These are phyloP conservation scores for Phytophthora fragariaefolia DNA, from an alignment of 352 stramenopile species.

Conservation along the genomic window DNA sequence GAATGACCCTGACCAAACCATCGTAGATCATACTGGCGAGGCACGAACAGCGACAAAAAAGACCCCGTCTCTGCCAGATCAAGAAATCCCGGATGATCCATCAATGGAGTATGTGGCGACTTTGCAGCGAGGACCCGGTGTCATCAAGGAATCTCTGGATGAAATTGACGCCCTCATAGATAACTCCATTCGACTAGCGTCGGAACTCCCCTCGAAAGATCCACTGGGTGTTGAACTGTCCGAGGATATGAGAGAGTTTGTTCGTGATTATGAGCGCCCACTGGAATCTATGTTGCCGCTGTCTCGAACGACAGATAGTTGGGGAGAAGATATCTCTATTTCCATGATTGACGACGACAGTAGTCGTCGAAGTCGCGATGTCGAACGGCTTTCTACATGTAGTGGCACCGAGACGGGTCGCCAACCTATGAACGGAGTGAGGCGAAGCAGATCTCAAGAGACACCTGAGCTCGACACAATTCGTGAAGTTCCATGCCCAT, in stretches of 20 bases:
- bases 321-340: constrained; percentile 53
- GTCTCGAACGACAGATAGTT: constrained; percentile 67
- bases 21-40: constrained; percentile 35
- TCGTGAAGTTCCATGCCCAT: constrained; percentile 34
- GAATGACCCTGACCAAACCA: constrained; percentile 5
- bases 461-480: constrained; percentile 47
- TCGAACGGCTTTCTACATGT: constrained; percentile 25
- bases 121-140: constrained; percentile 45
- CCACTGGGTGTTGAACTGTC: constrained; percentile 25
- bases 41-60: constrained; percentile 28
- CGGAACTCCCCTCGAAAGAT: constrained; percentile 13
- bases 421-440: constrained; percentile 17
- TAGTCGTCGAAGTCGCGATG: constrained; percentile 34
- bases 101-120: constrained; percentile 40
- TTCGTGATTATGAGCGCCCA: constrained; percentile 55
- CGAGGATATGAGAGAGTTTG: constrained; percentile 48
- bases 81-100: constrained; percentile 30
- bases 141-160: constrained; percentile 54
- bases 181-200: constrained; percentile 29
- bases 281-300: constrained; percentile 60
- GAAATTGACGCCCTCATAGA: constrained; percentile 63
- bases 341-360: constrained; percentile 41
- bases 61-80: constrained; percentile 17
- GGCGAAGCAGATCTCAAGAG: constrained; percentile 38
- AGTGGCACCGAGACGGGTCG: constrained; percentile 20